phyloP scores from a whole-genome alignment of 139 green algal species.

The Volvox reticuliferus region DNA sequence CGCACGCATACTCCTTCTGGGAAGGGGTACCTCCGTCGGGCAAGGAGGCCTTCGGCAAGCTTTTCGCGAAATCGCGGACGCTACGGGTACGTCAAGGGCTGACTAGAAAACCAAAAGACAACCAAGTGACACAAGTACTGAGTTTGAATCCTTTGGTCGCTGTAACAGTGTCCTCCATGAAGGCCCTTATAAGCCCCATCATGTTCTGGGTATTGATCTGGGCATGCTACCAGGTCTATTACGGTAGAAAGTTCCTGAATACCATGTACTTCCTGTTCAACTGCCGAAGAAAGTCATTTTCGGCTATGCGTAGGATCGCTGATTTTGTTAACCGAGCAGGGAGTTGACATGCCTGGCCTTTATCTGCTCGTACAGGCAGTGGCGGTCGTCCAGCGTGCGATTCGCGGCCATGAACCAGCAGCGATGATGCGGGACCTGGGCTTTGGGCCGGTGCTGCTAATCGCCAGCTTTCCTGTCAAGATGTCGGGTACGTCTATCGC shows the following conservation, averaged over 20 bases:
- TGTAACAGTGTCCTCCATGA: no score
- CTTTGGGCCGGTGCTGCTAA: constrained; percentile 85
- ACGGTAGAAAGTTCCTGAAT: no score
- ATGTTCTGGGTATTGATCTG: no score
- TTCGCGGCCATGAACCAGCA: constrained; percentile 60
- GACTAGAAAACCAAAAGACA: no score
- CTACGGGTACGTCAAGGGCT: constrained; percentile 58
- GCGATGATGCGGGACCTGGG: constrained; percentile 78
- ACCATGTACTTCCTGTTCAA: no score
- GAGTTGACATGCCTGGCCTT: not conserved
- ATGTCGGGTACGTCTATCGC: constrained; percentile 82
- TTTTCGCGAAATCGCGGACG: constrained; percentile 74
- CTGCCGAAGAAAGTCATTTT: no score
- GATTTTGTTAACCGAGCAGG: no score
- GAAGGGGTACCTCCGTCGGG: constrained; percentile 86
- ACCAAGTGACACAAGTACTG: no score
- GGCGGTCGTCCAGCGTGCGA: constrained; percentile 86
- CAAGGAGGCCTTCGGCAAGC: constrained; percentile 82
- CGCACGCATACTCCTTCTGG: constrained; percentile 96
- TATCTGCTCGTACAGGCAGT: constrained; percentile 68
- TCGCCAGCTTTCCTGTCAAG: constrained; percentile 81
- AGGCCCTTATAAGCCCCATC: no score
- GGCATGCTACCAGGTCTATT: no score
- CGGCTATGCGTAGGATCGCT: no score
- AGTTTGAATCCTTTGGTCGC: no score